These are phyloP conservation scores for Quercus parvula DNA, from an alignment of 306 rosid genomes.

Conservation along the genomic window DNA sequence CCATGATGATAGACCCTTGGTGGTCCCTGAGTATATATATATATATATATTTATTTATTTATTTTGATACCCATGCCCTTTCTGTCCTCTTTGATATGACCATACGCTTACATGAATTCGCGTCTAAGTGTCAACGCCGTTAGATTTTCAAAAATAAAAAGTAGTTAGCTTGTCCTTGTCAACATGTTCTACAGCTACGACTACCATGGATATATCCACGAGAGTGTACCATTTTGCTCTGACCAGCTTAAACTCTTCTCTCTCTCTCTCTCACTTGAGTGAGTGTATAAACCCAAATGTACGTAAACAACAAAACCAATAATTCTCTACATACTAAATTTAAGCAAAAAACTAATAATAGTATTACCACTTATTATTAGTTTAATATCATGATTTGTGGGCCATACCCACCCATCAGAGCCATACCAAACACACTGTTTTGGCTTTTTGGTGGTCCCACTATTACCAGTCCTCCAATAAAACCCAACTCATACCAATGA, in stretches of 20 bases:
- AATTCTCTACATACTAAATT: neutral
- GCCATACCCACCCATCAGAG: slow-evolving; percentile 5
- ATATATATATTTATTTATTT: neutral
- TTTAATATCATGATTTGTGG: neutral
- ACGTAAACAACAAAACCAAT: neutral
- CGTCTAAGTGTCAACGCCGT: slow-evolving; percentile 64
- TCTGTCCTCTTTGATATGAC: slow-evolving; percentile 7
- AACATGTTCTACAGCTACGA: slow-evolving; percentile 11
- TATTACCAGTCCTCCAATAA: slow-evolving; percentile 1
- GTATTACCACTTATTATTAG: neutral
- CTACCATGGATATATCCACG: neutral
- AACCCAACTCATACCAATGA: slow-evolving; percentile 20
- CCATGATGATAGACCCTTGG: neutral
- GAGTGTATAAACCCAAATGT: slow-evolving; percentile 7
- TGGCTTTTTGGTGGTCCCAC: slow-evolving; percentile 19
- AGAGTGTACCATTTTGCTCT: slow-evolving; percentile 6
- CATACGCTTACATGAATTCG: slow-evolving; percentile 26
- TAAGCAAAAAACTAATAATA: too few relatives aligned
- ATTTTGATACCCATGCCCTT: neutral
- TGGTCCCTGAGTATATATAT: neutral
- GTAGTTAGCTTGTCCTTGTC: slow-evolving; percentile 54
- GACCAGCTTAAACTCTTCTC: neutral
- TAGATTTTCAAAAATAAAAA: slow-evolving; percentile 27
- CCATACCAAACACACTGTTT: slow-evolving; percentile 11
- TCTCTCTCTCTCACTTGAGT: slow-evolving; percentile 6